These are phyloP conservation scores for Ceratocystis diversiconidia DNA, from an alignment of 2,329 filamentous ascomycete genomes.

Conservation along the genomic window DNA sequence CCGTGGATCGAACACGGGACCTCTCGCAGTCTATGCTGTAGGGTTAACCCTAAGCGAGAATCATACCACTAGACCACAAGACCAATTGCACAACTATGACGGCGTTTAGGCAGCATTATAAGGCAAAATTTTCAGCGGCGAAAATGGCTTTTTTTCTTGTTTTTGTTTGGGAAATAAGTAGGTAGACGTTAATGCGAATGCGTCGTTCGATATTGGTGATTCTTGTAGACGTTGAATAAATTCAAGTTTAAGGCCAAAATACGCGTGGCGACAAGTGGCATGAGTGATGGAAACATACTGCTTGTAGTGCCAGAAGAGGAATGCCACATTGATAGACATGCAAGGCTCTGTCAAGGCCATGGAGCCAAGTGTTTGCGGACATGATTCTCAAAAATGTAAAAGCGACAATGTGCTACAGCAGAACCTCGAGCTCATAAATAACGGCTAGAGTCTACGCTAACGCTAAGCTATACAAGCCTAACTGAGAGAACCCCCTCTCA, in stretches of 20 bases:
- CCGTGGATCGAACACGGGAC: slow-evolving; percentile 22
- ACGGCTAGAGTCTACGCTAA: too few species aligned
- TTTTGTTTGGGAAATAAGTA: too few species aligned
- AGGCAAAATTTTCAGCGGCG: neutral
- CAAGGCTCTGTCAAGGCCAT: too few species aligned
- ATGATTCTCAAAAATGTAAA: neutral
- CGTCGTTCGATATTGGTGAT: too few species aligned
- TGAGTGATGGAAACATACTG: neutral
- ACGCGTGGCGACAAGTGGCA: neutral
- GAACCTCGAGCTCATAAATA: too few species aligned
- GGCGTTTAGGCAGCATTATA: neutral
- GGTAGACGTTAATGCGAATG: too few species aligned
- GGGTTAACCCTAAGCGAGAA: slow-evolving; percentile 51
- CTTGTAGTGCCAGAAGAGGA: neutral
- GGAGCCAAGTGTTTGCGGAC: neutral
- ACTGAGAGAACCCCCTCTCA: too few species aligned
- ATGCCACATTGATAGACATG: neutral
- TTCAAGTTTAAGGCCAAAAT: neutral
- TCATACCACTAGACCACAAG: slow-evolving; percentile 55
- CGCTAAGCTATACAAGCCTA: too few species aligned
- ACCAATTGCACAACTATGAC: slow-evolving; percentile 21
- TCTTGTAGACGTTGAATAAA: too few species aligned
- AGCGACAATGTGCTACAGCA: neutral
- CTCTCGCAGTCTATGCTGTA: slow-evolving; percentile 22
- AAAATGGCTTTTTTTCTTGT: too few species aligned